A percentile compares a stretch with the other conserved stretches of the same genome.
These are phyloP conservation scores for Mycena olivaceomarginata DNA, from an alignment of 768 basidiomycete genomes.

Conservation along the genomic window DNA sequence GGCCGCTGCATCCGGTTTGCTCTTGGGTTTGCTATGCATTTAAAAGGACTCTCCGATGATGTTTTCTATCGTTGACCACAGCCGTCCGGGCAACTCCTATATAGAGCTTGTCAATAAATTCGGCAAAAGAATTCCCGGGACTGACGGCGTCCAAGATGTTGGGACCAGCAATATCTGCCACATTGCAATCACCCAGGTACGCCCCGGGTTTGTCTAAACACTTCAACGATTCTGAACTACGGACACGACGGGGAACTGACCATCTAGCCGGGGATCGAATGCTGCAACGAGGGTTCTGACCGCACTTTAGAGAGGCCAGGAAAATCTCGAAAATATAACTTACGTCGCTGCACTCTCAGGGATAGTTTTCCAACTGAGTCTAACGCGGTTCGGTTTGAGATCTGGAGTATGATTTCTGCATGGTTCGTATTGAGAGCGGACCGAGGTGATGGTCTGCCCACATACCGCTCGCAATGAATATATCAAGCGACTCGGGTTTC, in stretches of 20 bases:
- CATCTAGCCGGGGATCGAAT: slow-evolving; percentile 14
- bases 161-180: background rate
- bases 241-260: background rate
- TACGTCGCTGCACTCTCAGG: slow-evolving; percentile 22
- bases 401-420: slow-evolving; percentile 13
- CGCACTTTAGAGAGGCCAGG: background rate
- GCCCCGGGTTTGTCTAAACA: slow-evolving; percentile 7
- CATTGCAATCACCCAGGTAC: slow-evolving; percentile 24
- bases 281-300: slow-evolving; percentile 20
- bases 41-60: slow-evolving; percentile 20
- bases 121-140: background rate
- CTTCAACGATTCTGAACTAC: too few species aligned
- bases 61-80: slow-evolving; percentile 9
- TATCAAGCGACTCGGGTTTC: slow-evolving; percentile 21
- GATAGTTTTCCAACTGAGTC: slow-evolving; percentile 18
- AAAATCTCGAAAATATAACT: too few species aligned
- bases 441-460: too few species aligned
- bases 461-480: slow-evolving; percentile 14
- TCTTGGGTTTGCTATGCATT: too few species aligned
- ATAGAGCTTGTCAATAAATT: too few species aligned
- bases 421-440: background rate
- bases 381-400: background rate
- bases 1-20: too few species aligned
- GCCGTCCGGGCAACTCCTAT: background rate
- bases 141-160: slow-evolving; percentile 15